Evolutionary conservation across 2,329 filamentous ascomycete genomes (phyloP), one percentile per base, ranked within the genome.

Genomic region (Microcyclosporella mali): DNA sequence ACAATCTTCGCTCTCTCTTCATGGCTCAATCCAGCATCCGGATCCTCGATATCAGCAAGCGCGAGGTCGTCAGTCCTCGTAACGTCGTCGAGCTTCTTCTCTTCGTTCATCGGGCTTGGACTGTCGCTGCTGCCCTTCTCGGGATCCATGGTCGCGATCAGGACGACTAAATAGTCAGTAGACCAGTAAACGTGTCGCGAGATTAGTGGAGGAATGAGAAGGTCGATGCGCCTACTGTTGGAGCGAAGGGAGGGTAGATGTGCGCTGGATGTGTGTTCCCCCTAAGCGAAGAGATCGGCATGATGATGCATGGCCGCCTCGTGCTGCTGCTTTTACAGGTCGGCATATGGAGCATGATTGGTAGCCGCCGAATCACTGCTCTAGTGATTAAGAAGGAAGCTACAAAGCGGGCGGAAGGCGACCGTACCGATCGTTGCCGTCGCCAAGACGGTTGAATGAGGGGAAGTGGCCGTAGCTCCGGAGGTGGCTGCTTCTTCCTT

Each of bases 1-100:
- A 85, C 83, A 56, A 79, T 75, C 37, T 66, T 72, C 18, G 74
- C 74, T 51, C 68, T 74, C 59, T 87, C 83, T 49, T 78, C 79
- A 1, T 75, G 74, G 30, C 72, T 80, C 53, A 85, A 64, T 6
- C 79, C 78, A 36, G 75, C 80, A 63, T 88, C 84, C 0, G 78
- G 78, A 54, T 82, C 77, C 11, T 46, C 34, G 2, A 45, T 10
- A 16, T 35, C 41, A 34, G 37, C 44, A 3, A 47, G 30, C 17
- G n/a, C 31, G 11, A 39, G 6, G n/a, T 19, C 34, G 19, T 33
- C 27, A 3, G 27, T 30, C 39, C 33, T 41, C 15, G 39, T 32
- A 25, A 33, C 28, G 16, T 31, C 16, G 4, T 40, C 42, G 17
- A 49, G 27, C 16, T 34, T 41, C 42, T 45, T 49, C 38, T 49